Evolutionary conservation across 306 rosid species (phyloP), one percentile per base, ranked within the genome.

Genomic region (Begonia loranthoides): DNA sequence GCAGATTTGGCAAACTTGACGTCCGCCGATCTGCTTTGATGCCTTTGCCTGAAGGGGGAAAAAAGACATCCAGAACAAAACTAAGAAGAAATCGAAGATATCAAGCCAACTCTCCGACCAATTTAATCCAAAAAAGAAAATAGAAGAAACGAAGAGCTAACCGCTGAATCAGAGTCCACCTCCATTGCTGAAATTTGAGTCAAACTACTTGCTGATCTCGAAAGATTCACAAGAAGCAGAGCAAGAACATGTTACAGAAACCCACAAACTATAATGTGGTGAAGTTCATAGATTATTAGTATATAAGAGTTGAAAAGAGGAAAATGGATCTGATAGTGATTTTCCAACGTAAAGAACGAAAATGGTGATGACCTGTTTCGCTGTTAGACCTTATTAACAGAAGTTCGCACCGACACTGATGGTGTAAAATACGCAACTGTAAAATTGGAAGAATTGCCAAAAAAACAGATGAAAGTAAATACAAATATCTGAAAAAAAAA

Each of bases 1-100:
- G 56, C 97, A 90, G 76, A 90, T 90, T 81, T 85, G 95, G 66
- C 97, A 90, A 61, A 82, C 94, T 72, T 80, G 73, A 55, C 73
- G 61, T 16, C 78, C 77, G 70, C 50, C 56, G 39, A 48, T 49
- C 22, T 22, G 65, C 45, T 60, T 60, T 9, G 57, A 51, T 53
- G 43, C 12, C 21, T 60, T 60, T 56, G 41, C 12, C 22, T 49
- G 8, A 59, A 51, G 17, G 36, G 6, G 13, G 14, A 51, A 60
- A 51, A 46, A 12, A 51, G 11, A 8, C 39, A 59, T 2, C 4
- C 33, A 28, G 41, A 9, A 49, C 57, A 59, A 17, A 58, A 49
- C 9, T 51, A 14, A 22, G 39, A n/a, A 13, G n/a, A 36, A 51
- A 51, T 19, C 14, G 38, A 10, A 28, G 8, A 51, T 14, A 51